Base-by-base conservation (phyloP, 2,329 filamentous ascomycete genomes). In the Fusarium staphyleae region DNA sequence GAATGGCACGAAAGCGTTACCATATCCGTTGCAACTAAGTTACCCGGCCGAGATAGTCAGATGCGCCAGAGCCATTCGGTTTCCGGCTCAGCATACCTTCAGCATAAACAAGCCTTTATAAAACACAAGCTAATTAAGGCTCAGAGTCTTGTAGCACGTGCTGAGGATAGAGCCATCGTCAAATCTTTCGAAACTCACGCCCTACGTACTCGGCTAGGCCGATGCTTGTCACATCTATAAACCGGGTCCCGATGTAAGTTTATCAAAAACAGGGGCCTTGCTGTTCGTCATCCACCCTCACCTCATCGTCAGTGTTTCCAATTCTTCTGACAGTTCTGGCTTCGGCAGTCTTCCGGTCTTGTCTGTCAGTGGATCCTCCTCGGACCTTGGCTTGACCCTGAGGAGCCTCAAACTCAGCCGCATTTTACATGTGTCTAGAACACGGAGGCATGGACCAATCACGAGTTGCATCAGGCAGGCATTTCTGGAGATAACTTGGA, bases 331-430 rank as follows among this genome's bases (percentile, higher is more conserved):
- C 19, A 11, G 15, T 24, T 24, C 26, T 13, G 29, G 24, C 13
- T 48, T 62, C 58, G 50, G 59, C 16, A 42, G 33, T 42, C 37
- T 34, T 48, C 46, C 46, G 37, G 29, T 41, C 33, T 8, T 52
- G 46, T 33, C 8, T 52, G 46, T 33, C 15, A 35, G 9, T 41
- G 45, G 24, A 44, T 43, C 50, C 37, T 32, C 33, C 29, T 34
- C 40, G 24, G 37, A 16, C 16, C 8, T 5, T 6, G 26, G 33
- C 28, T 37, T 48, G 19, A 35, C 24, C 5, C 32, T 24, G 29
- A 46, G 33, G n/a, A 56, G 58, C 58, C 54, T 59, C 46, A 55
- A n/a, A 33, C 35, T 62, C 50, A 49, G 46, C 50, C 55, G 54
- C 55, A 39, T 37, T 39, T 18, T 24, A 33, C 10, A 51, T 24